Evolutionary conservation across 2,329 filamentous ascomycete genomes (phyloP), one percentile per base, ranked within the genome.

Genomic region (Blastomyces emzantsi): DNA sequence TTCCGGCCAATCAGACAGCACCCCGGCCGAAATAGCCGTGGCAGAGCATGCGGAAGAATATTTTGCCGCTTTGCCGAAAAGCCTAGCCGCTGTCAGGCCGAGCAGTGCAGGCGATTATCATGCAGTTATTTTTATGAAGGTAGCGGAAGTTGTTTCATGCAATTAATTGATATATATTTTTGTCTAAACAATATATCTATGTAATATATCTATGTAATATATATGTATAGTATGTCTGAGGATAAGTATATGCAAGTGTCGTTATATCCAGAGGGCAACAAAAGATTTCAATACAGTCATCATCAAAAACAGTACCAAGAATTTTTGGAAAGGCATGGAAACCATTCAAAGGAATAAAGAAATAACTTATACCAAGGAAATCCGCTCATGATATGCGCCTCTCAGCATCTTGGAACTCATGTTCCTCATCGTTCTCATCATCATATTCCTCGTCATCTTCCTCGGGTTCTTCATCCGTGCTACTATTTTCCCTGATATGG

Each of bases 381-480:
- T 9, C 36, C 36, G 9, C 36, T 39, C 2, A 39, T 11, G 9
- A 51, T 45, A 51, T 36, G n/a, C 17, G 17, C 11, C n/a, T 45
- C 56, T 60, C 22, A 39, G 22, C 22, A 43, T n/a, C 57, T 41
- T 47, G 22, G 45, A 47, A 47, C 39, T 63, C 63, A 57, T 47
- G 25, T 56, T 62, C 55, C 36, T 47, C 64, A 8, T 55, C 36
- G 9, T 22, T n/a, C 9, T 49, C 45, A 1, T 9, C 9, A 9
- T 49, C 45, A 22, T 49, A n/a, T 49, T 49, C 45, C 45, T 54
- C 51, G 17, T 56, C 54, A 13, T 56, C 30, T 7, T 76, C 75
- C 59, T 73, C 71, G 11, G 72, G 70, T 47, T 76, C 75, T 51
- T 78, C 76, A 30, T 72, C 77, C 1, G 73, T 73, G 43, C 74